Evolutionary conservation across 176 grass and related monocot species (phyloP).

Genomic region (Triticum aestivum): DNA sequence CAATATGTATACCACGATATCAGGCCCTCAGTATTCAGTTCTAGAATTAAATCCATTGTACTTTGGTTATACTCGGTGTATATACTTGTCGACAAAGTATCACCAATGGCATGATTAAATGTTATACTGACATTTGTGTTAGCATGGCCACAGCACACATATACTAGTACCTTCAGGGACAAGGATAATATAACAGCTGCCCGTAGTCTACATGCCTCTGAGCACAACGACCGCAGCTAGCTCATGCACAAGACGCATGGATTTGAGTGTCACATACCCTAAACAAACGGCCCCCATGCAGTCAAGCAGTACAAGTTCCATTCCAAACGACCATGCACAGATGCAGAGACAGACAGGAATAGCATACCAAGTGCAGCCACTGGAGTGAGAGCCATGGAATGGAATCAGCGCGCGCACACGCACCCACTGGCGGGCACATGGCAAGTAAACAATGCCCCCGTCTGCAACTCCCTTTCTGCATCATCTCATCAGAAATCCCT

Average conservation of each 20-base stretch:
- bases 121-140: neutral
- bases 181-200: slow-evolving; percentile 24
- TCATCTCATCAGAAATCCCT: slow-evolving; percentile 56
- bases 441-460: slow-evolving; percentile 9
- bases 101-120: neutral
- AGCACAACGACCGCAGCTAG: slow-evolving; percentile 8
- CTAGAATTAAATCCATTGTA: neutral
- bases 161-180: neutral
- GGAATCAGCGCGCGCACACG: slow-evolving; percentile 14
- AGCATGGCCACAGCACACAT: neutral
- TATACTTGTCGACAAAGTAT: neutral
- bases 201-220: slow-evolving; percentile 16
- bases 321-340: slow-evolving; percentile 16
- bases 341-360: slow-evolving; percentile 31
- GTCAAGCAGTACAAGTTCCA: slow-evolving; percentile 13
- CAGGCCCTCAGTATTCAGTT: neutral
- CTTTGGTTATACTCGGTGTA: neutral
- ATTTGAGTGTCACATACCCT: slow-evolving; percentile 37
- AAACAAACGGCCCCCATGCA: slow-evolving; percentile 31
- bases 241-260: slow-evolving; percentile 37
- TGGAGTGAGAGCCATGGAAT: slow-evolving; percentile 25
- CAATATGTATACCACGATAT: neutral
- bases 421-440: neutral
- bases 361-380: slow-evolving; percentile 20
- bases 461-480: slow-evolving; percentile 39